Evolutionary conservation across 805 yeast genomes (phyloP).

Genomic region (Sugiyamaella valdiviana): DNA sequence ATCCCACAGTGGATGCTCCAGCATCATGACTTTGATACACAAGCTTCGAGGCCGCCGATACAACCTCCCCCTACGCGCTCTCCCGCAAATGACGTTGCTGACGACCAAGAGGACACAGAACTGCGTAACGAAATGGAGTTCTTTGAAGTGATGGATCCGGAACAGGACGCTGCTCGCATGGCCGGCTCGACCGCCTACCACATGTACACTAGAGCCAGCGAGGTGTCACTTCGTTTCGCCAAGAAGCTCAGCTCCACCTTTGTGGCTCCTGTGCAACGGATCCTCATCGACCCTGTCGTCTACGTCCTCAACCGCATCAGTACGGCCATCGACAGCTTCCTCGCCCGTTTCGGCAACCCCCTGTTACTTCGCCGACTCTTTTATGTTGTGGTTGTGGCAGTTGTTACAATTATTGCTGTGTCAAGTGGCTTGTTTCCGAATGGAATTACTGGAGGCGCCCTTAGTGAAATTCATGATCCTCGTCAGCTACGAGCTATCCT

Average conservation of each 20-base stretch:
- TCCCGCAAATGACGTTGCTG: not conserved
- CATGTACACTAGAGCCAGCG: slow-evolving; percentile 18
- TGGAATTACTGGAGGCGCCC: slow-evolving; percentile 35
- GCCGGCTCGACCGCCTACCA: not conserved
- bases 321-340: slow-evolving; percentile 47
- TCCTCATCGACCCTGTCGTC: slow-evolving; percentile 44
- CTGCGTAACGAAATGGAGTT: slow-evolving; percentile 30
- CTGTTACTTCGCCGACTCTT: slow-evolving; percentile 69
- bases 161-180: not conserved
- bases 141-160: slow-evolving; percentile 43
- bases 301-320: slow-evolving; percentile 31
- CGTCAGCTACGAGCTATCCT: slow-evolving; percentile 45
- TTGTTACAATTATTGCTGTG: slow-evolving; percentile 51
- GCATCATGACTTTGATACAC: slow-evolving; percentile 7
- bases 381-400: slow-evolving; percentile 61
- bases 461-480: slow-evolving; percentile 47
- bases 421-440: slow-evolving; percentile 49
- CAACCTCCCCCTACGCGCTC: not conserved
- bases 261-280: slow-evolving; percentile 36
- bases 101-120: slow-evolving; percentile 8
- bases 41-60: not conserved
- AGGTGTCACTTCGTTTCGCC: slow-evolving; percentile 19
- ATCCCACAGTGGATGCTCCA: slow-evolving; percentile 8
- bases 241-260: slow-evolving; percentile 23
- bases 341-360: slow-evolving; percentile 77